A percentile compares a stretch with the other conserved stretches of the same genome.
phyloP scores from a whole-genome alignment of 2,329 filamentous ascomycete genomes.

The Periconia macrospinosa region DNA sequence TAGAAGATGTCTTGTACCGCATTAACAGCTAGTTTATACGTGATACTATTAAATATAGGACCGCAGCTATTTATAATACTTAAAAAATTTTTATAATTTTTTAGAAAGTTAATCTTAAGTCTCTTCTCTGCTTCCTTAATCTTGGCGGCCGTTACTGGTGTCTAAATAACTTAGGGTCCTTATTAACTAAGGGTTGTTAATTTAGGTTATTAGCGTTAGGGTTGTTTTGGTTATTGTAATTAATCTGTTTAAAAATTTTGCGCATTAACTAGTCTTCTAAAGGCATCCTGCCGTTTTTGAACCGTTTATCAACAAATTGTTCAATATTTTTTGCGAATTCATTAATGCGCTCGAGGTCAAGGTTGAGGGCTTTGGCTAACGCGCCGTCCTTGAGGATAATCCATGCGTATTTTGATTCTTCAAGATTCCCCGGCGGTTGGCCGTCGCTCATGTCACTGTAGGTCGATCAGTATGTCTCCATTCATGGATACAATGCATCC shows the following conservation, averaged over 20 bases:
- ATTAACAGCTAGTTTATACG: conserved; percentile 8
- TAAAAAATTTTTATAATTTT: conserved; percentile 6
- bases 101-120: not conserved
- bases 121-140: not conserved
- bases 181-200: not conserved
- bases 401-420: conserved; percentile 11
- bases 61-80: conserved; percentile 5
- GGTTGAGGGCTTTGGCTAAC: conserved; percentile 4
- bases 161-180: conserved; percentile 6
- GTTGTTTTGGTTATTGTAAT: conserved; percentile 9
- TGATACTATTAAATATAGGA: conserved; percentile 2
- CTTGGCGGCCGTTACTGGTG: conserved; percentile 6
- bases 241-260: conserved; percentile 7
- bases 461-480: no score
- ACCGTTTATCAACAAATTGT: conserved; percentile 5
- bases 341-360: conserved; percentile 7
- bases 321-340: conserved; percentile 6
- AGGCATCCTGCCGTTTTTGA: conserved; percentile 2
- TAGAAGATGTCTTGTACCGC: conserved; percentile 1
- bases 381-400: conserved; percentile 10
- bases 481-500: no score
- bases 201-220: not conserved
- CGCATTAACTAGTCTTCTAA: not conserved
- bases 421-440: conserved; percentile 2
- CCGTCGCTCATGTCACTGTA: conserved; percentile 6